These are phyloP conservation scores for Trichosporon sp. DNA, from an alignment of 1,284 basidiomycete genomes.

Conservation along the genomic window DNA sequence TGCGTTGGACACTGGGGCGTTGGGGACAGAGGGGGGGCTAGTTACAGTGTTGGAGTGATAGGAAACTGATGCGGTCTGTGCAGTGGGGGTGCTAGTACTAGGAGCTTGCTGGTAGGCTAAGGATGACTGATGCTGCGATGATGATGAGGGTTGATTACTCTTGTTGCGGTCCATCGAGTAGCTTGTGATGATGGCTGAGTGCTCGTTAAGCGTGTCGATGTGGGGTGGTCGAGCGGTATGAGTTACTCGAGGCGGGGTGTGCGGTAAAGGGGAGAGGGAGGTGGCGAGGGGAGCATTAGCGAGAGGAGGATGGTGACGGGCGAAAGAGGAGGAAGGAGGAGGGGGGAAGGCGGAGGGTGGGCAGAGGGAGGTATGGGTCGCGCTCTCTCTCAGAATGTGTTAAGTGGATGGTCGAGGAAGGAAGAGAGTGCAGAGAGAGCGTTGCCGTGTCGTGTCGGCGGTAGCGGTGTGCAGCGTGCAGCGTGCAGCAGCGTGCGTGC, in stretches of 20 bases:
- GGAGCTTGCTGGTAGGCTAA: conserved; percentile 6
- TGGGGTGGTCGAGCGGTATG: conserved; percentile 1
- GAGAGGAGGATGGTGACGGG: not conserved
- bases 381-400: not conserved
- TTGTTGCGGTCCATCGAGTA: conserved; percentile 31
- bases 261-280: not conserved
- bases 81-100: conserved; percentile 11
- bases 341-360: not conserved
- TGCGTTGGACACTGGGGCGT: conserved; percentile 1
- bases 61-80: conserved; percentile 4
- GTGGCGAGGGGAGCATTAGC: conserved; percentile 1
- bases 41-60: conserved; percentile 3
- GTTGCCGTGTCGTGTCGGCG: not conserved
- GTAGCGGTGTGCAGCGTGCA: not conserved
- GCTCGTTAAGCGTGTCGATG: not conserved
- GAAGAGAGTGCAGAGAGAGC: not conserved
- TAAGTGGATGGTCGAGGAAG: conserved; percentile 2
- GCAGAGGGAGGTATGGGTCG: not conserved
- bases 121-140: conserved; percentile 11
- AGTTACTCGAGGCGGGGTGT: conserved; percentile 2
- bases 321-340: not conserved
- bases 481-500: not conserved
- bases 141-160: conserved; percentile 17
- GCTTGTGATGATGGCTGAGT: not conserved
- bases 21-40: not conserved